Percentiles rank a stretch among this genome's conserved stretches.
These are phyloP conservation scores for Acrocalymma vagum DNA, from an alignment of 2,329 filamentous ascomycete genomes.

Conservation along the genomic window DNA sequence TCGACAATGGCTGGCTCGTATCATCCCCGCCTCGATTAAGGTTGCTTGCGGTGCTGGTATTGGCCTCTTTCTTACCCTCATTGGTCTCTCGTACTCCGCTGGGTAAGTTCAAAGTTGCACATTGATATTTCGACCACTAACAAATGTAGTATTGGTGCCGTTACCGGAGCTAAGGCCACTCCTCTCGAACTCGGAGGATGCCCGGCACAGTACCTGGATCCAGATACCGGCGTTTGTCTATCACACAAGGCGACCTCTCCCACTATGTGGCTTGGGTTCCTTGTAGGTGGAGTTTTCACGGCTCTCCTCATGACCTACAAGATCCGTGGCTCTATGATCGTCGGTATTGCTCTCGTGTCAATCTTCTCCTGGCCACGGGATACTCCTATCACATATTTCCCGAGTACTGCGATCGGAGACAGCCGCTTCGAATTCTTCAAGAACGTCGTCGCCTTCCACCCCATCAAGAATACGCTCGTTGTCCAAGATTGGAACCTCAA, in stretches of 20 bases:
- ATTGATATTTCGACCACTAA: too few species aligned
- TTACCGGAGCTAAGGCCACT: conserved; percentile 72
- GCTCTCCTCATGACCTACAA: conserved; percentile 84
- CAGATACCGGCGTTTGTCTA: conserved; percentile 64
- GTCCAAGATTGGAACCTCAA: conserved; percentile 78
- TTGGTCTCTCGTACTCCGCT: conserved; percentile 81
- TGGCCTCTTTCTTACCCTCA: conserved; percentile 81
- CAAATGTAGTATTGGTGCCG: conserved; percentile 81
- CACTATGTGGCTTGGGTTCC: conserved; percentile 87
- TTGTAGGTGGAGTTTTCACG: conserved; percentile 83
- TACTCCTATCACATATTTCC: conserved; percentile 82
- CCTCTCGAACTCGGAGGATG: conserved; percentile 83
- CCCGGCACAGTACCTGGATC: conserved; percentile 56
- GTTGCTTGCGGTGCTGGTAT: conserved; percentile 91
- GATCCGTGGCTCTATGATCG: conserved; percentile 85
- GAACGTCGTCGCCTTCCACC: conserved; percentile 83
- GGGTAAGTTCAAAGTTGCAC: too few species aligned
- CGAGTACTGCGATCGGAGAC: conserved; percentile 73
- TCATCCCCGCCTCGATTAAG: conserved; percentile 83
- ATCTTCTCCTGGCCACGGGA: conserved; percentile 87
- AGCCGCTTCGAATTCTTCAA: conserved; percentile 85
- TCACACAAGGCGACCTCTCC: conserved; percentile 80
- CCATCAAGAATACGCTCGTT: conserved; percentile 72
- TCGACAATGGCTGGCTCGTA: conserved; percentile 70
- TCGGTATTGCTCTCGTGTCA: conserved; percentile 82